These are phyloP conservation scores for Neonothopanus nambi DNA, from an alignment of 1,284 basidiomycete species.

Conservation along the genomic window DNA sequence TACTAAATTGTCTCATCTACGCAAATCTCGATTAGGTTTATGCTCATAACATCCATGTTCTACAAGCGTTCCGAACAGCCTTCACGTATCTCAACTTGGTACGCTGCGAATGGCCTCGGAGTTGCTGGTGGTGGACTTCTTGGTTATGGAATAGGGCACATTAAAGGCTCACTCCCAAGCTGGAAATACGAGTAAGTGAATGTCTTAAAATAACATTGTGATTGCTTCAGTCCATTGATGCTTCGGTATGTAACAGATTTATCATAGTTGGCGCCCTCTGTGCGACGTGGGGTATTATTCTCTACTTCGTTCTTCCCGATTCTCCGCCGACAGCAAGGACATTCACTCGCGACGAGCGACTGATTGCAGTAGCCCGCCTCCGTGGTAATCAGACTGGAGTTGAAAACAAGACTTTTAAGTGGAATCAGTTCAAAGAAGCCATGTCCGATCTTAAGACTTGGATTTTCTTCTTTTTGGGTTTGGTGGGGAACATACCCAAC, in stretches of 20 bases:
- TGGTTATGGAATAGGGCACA: slow-evolving; percentile 24
- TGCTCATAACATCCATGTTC: slow-evolving; percentile 39
- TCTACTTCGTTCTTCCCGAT: slow-evolving; percentile 30
- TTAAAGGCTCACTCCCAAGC: slow-evolving; percentile 23
- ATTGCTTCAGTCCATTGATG: neutral
- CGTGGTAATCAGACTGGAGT: slow-evolving; percentile 27
- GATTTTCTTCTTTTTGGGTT: slow-evolving; percentile 25
- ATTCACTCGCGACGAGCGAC: slow-evolving; percentile 30
- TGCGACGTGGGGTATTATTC: slow-evolving; percentile 20
- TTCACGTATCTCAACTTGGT: slow-evolving; percentile 28
- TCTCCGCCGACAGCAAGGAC: slow-evolving; percentile 29
- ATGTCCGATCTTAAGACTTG: slow-evolving; percentile 26
- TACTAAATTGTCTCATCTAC: neutral
- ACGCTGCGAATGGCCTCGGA: slow-evolving; percentile 25
- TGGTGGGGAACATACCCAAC: slow-evolving; percentile 26
- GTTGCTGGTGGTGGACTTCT: slow-evolving; percentile 27
- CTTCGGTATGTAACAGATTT: slow-evolving; percentile 14
- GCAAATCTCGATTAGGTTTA: slow-evolving; percentile 14
- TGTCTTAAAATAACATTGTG: too few species aligned
- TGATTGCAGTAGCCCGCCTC: slow-evolving; percentile 31
- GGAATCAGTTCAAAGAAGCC: slow-evolving; percentile 27
- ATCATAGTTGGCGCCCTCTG: slow-evolving; percentile 29
- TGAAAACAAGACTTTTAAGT: slow-evolving; percentile 32
- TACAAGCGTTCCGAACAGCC: slow-evolving; percentile 42
- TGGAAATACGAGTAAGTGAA: slow-evolving; percentile 34